A percentile compares a stretch with the other conserved stretches of the same genome.
These are phyloP conservation scores for Bauhinia variegata DNA, from an alignment of 306 rosid genomes.

Conservation along the genomic window DNA sequence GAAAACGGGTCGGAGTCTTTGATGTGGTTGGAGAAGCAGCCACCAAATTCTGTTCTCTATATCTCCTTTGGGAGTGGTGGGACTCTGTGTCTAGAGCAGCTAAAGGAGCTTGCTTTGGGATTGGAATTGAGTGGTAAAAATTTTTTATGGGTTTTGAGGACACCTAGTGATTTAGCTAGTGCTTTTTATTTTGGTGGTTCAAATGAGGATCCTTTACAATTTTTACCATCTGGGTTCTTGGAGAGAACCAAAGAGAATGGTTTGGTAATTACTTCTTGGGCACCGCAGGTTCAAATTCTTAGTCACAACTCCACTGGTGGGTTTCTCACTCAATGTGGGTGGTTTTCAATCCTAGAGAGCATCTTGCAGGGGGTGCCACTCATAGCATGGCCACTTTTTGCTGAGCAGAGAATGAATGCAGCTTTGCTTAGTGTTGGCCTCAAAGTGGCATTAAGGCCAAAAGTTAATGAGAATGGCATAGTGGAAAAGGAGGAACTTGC, in stretches of 20 bases:
- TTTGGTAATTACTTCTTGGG: not conserved
- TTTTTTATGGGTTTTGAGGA: constrained; percentile 40
- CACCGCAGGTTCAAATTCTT: not conserved
- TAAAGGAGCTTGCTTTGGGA: constrained; percentile 45
- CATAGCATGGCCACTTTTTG: constrained; percentile 2
- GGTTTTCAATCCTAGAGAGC: constrained; percentile 2
- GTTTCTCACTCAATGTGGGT: constrained; percentile 10
- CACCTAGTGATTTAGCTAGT: no score
- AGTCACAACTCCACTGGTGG: not conserved
- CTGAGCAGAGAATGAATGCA: constrained; percentile 17
- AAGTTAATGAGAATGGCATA: not conserved
- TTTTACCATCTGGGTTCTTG: constrained; percentile 11
- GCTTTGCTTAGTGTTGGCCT: not conserved
- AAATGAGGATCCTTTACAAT: not conserved
- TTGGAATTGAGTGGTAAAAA: constrained; percentile 41
- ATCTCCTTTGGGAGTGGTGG: constrained; percentile 55
- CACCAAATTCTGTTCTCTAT: constrained; percentile 35
- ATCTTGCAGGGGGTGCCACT: not conserved
- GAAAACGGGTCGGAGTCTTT: constrained; percentile 29
- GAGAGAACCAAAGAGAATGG: not conserved
- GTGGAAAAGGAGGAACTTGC: constrained; percentile 7
- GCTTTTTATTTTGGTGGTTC: no score
- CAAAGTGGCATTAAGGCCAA: not conserved
- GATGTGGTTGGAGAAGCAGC: constrained; percentile 44
- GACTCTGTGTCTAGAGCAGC: constrained; percentile 40